Evolutionary conservation across 352 stramenopile genomes (phyloP).

Genomic region (Pythium rishiriense): DNA sequence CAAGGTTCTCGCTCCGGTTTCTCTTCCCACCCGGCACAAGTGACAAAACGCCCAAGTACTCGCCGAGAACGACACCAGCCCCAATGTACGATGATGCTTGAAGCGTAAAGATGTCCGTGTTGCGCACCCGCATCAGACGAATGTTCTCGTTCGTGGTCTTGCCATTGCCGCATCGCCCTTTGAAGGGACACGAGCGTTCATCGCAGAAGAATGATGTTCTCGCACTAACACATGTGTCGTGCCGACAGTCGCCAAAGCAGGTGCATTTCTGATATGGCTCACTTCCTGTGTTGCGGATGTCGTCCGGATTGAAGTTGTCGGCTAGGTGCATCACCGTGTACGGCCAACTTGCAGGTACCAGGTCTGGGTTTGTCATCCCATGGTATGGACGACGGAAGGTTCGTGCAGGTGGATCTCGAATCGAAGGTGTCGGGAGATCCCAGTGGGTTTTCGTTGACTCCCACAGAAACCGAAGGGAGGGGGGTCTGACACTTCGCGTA

Average conservation of each 20-base stretch:
- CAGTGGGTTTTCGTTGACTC: neutral
- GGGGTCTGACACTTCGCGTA: too few relatives aligned
- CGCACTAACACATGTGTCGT: neutral
- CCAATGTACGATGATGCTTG: neutral
- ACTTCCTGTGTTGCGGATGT: neutral
- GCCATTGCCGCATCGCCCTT: constrained; percentile 1
- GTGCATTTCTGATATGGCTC: neutral
- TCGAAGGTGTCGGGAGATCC: neutral
- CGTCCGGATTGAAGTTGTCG: constrained; percentile 8
- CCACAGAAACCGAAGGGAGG: neutral
- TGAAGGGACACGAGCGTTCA: neutral
- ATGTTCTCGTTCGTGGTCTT: neutral
- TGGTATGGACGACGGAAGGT: neutral
- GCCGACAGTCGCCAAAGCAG: constrained; percentile 4
- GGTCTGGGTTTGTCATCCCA: neutral
- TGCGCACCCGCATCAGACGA: constrained; percentile 2
- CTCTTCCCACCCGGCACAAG: neutral
- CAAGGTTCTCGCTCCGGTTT: neutral
- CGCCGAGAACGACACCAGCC: neutral
- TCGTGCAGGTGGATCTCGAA: neutral
- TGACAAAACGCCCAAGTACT: neutral
- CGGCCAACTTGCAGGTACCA: constrained; percentile 4
- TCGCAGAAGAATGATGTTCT: neutral
- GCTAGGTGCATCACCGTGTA: neutral
- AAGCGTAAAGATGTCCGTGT: constrained; percentile 5